phyloP scores from a whole-genome alignment of 2,329 filamentous ascomycete species.

The Knufia petricola region DNA sequence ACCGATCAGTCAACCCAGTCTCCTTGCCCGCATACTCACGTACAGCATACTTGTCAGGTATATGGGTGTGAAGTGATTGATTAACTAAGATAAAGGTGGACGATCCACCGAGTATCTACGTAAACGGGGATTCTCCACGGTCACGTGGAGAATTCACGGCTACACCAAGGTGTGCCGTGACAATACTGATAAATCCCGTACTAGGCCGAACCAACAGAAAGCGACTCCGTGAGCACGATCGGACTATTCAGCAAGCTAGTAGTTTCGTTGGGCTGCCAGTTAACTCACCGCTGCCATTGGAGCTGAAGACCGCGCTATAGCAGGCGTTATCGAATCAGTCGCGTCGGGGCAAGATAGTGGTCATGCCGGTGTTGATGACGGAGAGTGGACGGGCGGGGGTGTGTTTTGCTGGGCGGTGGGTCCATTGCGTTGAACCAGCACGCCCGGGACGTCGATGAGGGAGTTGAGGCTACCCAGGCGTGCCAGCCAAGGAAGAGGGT shows the following conservation, averaged over 20 bases:
- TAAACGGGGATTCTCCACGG: no score
- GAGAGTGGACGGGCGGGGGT: slow-evolving; percentile 21
- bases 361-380: slow-evolving; percentile 34
- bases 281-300: slow-evolving; percentile 56
- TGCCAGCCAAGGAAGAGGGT: slow-evolving; percentile 22
- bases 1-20: slow-evolving; percentile 42
- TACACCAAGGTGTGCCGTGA: no score
- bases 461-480: slow-evolving; percentile 33
- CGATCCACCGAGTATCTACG: no score
- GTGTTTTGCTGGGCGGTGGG: slow-evolving; percentile 28
- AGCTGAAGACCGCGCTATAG: slow-evolving; percentile 43
- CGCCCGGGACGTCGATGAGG: slow-evolving; percentile 36
- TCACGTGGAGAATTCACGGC: no score
- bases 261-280: slow-evolving; percentile 51
- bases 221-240: slow-evolving; percentile 51
- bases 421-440: slow-evolving; percentile 32
- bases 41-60: slow-evolving; percentile 44
- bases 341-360: slow-evolving; percentile 35
- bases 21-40: slow-evolving; percentile 34
- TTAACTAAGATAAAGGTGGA: no score
- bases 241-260: slow-evolving; percentile 51
- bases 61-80: no score
- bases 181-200: slow-evolving; percentile 52
- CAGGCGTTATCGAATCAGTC: slow-evolving; percentile 34
- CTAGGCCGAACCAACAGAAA: slow-evolving; percentile 49